These are phyloP conservation scores for Phaeolepiota aurea DNA, from an alignment of 768 basidiomycete genomes.

Conservation along the genomic window DNA sequence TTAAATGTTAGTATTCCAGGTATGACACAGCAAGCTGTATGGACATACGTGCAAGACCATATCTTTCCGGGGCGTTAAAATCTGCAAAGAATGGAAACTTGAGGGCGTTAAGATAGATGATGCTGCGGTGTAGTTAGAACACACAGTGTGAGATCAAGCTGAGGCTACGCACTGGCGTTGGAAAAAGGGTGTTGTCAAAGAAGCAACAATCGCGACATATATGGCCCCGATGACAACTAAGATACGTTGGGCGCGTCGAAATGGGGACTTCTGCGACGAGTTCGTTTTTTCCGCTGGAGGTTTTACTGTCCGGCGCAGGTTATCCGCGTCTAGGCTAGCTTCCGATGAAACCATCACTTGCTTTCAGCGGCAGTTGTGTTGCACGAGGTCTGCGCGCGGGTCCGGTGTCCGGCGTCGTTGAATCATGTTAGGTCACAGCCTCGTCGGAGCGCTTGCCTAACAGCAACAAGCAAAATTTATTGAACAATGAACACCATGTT, in stretches of 20 bases:
- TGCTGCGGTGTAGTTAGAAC: conserved; percentile 14
- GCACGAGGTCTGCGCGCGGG: no score
- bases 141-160: background rate
- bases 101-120: conserved; percentile 56
- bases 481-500: no score
- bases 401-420: no score
- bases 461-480: no score
- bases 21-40: conserved; percentile 5
- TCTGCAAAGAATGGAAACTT: conserved; percentile 54
- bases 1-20: background rate
- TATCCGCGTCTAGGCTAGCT: background rate
- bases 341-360: no score
- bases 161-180: conserved; percentile 55
- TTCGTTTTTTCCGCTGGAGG: background rate
- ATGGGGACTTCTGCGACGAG: background rate
- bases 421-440: background rate
- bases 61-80: conserved; percentile 63
- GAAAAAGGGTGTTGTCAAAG: conserved; percentile 54
- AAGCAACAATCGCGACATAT: conserved; percentile 43
- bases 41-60: conserved; percentile 70
- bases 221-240: conserved; percentile 36
- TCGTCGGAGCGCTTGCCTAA: no score
- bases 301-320: background rate
- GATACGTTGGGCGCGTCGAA: conserved; percentile 18
- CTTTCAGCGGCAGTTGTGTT: no score